Evolutionary conservation across 225 moss, liverwort and hornwort species (phyloP).

Genomic region (Neckera pumila): DNA sequence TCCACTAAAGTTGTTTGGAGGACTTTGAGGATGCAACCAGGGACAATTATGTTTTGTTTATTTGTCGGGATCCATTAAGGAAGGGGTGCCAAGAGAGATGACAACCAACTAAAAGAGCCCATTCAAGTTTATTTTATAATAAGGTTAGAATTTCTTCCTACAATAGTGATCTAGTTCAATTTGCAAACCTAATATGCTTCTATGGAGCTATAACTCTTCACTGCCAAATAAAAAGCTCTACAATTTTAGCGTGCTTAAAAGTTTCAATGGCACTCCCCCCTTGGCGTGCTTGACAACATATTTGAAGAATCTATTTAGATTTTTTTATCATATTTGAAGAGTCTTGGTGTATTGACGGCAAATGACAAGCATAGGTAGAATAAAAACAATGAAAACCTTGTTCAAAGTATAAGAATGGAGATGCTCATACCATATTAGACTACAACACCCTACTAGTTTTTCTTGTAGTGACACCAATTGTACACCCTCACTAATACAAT

Average conservation of each 20-base stretch:
- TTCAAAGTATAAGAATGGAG: background rate
- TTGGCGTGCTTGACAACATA: background rate
- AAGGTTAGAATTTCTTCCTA: background rate
- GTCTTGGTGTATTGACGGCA: rapidly evolving
- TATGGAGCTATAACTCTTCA: background rate
- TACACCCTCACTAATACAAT: background rate
- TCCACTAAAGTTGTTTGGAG: too few relatives aligned
- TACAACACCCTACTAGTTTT: background rate
- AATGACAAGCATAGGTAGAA: background rate
- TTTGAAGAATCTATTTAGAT: rapidly evolving
- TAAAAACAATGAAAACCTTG: background rate
- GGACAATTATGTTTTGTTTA: too few relatives aligned
- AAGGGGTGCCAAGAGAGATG: background rate
- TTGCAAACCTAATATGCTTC: background rate
- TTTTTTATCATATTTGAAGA: background rate
- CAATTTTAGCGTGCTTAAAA: background rate
- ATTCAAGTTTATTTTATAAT: background rate
- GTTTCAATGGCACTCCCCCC: rapidly evolving
- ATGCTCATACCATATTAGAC: background rate
- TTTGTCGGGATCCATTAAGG: too few relatives aligned
- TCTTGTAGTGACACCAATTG: background rate
- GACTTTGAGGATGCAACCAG: rapidly evolving
- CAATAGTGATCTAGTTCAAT: rapidly evolving
- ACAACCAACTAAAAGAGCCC: background rate
- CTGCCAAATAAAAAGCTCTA: background rate